These are phyloP conservation scores for Rhizopus arrhizus DNA, from an alignment of 371 early-diverging fungal genomes.

Conservation along the genomic window DNA sequence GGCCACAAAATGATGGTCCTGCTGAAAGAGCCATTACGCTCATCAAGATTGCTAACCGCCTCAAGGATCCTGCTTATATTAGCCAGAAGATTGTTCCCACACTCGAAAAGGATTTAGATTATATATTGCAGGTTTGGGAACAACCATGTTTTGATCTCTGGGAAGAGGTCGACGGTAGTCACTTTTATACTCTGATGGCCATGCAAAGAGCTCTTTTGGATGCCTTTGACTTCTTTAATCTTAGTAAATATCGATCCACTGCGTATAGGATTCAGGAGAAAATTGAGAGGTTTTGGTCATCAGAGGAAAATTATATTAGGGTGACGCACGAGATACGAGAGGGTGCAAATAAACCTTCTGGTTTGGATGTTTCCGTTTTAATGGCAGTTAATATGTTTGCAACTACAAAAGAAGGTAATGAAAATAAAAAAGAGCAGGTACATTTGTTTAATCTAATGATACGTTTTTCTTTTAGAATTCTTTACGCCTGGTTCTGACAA, in stretches of 20 bases:
- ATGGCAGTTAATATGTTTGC: slow-evolving; percentile 62
- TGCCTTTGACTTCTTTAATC: slow-evolving; percentile 47
- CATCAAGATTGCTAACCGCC: slow-evolving; percentile 48
- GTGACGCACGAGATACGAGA: slow-evolving; percentile 48
- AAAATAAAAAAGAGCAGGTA: not conserved
- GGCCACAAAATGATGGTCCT: slow-evolving; percentile 85
- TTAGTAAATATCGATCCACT: not conserved
- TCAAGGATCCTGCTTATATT: slow-evolving; percentile 7
- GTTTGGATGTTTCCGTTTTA: slow-evolving; percentile 65
- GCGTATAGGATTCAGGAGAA: slow-evolving; percentile 31
- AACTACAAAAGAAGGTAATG: slow-evolving; percentile 30
- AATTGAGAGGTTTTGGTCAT: slow-evolving; percentile 54
- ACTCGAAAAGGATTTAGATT: slow-evolving; percentile 62
- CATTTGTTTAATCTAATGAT: not conserved
- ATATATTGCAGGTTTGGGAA: slow-evolving; percentile 50
- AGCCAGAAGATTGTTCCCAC: slow-evolving; percentile 16
- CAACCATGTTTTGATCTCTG: slow-evolving; percentile 56
- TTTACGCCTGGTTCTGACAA: slow-evolving; percentile 52
- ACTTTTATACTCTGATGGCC: slow-evolving; percentile 74
- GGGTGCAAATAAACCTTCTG: slow-evolving; percentile 41
- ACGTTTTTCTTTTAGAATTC: slow-evolving; percentile 24
- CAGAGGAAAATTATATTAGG: slow-evolving; percentile 28
- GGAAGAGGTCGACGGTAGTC: slow-evolving; percentile 63
- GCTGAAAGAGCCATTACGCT: slow-evolving; percentile 68
- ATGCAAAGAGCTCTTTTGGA: slow-evolving; percentile 62